Evolutionary conservation across 2,329 filamentous ascomycete species (phyloP), one percentile per base, ranked within the genome.

Genomic region (Fonsecaea erecta): DNA sequence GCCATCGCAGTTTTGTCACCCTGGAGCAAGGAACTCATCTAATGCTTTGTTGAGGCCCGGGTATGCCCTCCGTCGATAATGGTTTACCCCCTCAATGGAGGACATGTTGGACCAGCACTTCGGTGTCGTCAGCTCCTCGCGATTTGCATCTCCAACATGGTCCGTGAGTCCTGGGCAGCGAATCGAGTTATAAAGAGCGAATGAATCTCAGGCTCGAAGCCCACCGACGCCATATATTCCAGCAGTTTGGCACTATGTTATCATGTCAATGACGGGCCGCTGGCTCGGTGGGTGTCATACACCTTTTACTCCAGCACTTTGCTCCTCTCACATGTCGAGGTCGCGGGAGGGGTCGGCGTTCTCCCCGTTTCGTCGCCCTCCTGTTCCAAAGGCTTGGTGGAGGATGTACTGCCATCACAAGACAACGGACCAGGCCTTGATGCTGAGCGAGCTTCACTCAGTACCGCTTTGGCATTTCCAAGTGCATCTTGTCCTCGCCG

Each of bases 71-170:
- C 64, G 60, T 63, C 64, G 5, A 66, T 53, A 28, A 63, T 16
- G 5, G 54, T 46, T 51, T 60, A 63, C 2, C 53, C 64, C 30
- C 59, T 52, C 46, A 59, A 21, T 14, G 40, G n/a, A 18, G 32
- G 34, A 12, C 64, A 60, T 63, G 46, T 66, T 60, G 40, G 63
- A 34, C 32, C 32, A 66, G 48, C 59, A 56, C 30, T 53, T 51
- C 14, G 59, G 64, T 18, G 62, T 56, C 6, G 64, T 53, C 54
- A 55, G 46, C n/a, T 66, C 60, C 24, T 60, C 60, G 14, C 32
- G 43, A 30, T 63, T 53, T 21, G 60, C 59, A 14, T 60, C 59
- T 52, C 63, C 46, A 48, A 30, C 28, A 30, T 64, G 60, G 16
- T 62, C 48, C 32, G 55, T 51, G 8, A 61, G 51, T 12, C 60